Evolutionary conservation across 1,284 basidiomycete genomes (phyloP).

Genomic region (Austropuccinia psidii): DNA sequence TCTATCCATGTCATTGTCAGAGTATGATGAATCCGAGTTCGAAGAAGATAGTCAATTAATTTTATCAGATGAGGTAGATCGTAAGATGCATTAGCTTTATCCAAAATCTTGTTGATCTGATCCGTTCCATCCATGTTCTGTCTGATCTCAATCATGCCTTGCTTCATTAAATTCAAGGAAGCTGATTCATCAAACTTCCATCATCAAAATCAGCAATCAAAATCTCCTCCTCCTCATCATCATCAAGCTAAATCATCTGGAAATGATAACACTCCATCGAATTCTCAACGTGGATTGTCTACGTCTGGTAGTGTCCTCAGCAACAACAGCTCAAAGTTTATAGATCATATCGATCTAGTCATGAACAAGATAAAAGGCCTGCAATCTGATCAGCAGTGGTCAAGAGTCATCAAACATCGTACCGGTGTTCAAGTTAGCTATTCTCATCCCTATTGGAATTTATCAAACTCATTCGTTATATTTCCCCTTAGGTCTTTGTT

Average conservation of each 20-base stretch:
- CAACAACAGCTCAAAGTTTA: slow-evolving; percentile 16
- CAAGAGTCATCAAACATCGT: slow-evolving; percentile 30
- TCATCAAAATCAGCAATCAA: no score
- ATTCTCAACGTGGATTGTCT: no score
- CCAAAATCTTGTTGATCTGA: neutral
- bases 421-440: slow-evolving; percentile 28
- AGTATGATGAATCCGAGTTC: slow-evolving; percentile 30
- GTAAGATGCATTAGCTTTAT: no score
- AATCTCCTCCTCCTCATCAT: no score
- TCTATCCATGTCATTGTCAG: slow-evolving; percentile 16
- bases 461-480: neutral
- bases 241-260: no score
- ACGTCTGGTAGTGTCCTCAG: neutral
- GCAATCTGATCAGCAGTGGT: slow-evolving; percentile 4
- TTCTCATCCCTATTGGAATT: neutral
- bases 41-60: slow-evolving; percentile 35
- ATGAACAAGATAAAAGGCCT: slow-evolving; percentile 31
- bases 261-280: no score
- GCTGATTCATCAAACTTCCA: neutral
- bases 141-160: neutral
- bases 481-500: slow-evolving; percentile 23
- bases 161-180: neutral
- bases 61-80: slow-evolving; percentile 30
- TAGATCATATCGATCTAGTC: slow-evolving; percentile 30
- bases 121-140: neutral